phyloP scores from a whole-genome alignment of 345 rosid species.

The Aegle marmelos region DNA sequence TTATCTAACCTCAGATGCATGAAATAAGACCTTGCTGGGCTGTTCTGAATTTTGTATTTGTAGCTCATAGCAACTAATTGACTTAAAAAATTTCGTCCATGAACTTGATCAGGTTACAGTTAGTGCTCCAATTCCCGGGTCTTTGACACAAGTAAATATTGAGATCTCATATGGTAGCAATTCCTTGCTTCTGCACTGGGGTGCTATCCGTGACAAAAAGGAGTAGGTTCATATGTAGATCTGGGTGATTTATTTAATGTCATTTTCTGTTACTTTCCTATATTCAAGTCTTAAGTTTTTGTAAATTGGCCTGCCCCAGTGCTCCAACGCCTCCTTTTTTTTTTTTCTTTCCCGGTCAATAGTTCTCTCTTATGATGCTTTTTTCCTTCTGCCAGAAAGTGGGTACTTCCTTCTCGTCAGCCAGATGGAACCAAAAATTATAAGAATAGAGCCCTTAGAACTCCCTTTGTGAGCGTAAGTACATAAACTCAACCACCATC shows the following conservation, averaged over 20 bases:
- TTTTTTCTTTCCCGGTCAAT: too few relatives aligned
- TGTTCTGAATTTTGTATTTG: background rate
- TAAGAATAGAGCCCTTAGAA: constrained; percentile 91
- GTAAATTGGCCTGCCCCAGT: background rate
- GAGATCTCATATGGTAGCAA: constrained; percentile 54
- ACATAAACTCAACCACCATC: constrained; percentile 5
- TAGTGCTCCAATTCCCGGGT: constrained; percentile 38
- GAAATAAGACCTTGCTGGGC: constrained; percentile 6
- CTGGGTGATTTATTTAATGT: constrained; percentile 1
- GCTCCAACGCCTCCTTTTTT: background rate
- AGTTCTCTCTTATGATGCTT: constrained; percentile 1
- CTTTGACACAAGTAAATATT: constrained; percentile 47
- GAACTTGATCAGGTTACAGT: constrained; percentile 60
- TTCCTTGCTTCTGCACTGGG: constrained; percentile 92
- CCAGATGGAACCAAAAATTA: constrained; percentile 81
- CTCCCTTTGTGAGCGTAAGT: constrained; percentile 80
- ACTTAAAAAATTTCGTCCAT: constrained; percentile 16
- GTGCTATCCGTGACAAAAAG: constrained; percentile 58
- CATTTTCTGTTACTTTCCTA: background rate
- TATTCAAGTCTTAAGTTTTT: background rate
- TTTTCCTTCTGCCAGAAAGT: constrained; percentile 50
- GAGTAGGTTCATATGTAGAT: constrained; percentile 50
- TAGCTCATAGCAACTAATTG: constrained; percentile 8
- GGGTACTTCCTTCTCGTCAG: constrained; percentile 76
- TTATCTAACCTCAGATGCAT: background rate